Percentiles rank a stretch among this genome's conserved stretches.
phyloP scores from a whole-genome alignment of 495 filamentous ascomycete genomes.

The Penicillium antarcticum region DNA sequence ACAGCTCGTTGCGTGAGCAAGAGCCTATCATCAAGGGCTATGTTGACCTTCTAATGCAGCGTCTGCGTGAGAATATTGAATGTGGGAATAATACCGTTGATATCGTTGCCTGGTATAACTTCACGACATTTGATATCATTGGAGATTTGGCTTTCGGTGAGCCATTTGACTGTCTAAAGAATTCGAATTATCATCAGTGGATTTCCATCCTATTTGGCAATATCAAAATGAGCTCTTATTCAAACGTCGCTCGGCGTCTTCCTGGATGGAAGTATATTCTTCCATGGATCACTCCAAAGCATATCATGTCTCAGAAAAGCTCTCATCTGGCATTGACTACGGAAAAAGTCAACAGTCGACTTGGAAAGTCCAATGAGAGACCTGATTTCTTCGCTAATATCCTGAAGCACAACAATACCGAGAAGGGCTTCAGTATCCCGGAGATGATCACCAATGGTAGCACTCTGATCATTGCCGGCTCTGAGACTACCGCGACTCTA shows the following conservation, averaged over 20 bases:
- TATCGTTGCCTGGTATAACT: constrained; percentile 55
- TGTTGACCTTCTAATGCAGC: constrained; percentile 43
- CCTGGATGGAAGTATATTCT: constrained; percentile 3
- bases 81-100: constrained; percentile 27
- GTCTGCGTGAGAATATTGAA: constrained; percentile 34
- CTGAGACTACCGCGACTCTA: constrained; percentile 60
- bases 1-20: constrained; percentile 39
- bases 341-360: constrained; percentile 14
- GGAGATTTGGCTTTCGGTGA: constrained; percentile 61
- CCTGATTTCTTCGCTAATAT: constrained; percentile 22
- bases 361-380: constrained; percentile 13
- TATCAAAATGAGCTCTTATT: constrained; percentile 21
- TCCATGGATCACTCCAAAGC: constrained; percentile 16
- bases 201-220: constrained; percentile 43
- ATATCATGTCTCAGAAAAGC: constrained; percentile 24
- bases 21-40: constrained; percentile 43
- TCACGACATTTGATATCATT: constrained; percentile 60
- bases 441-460: constrained; percentile 41
- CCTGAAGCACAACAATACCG: constrained; percentile 13
- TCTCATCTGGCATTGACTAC: constrained; percentile 10
- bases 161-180: constrained; percentile 52
- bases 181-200: constrained; percentile 53
- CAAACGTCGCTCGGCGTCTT: constrained; percentile 23
- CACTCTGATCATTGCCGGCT: constrained; percentile 47
- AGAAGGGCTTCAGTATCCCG: constrained; percentile 36